Conservation (phyloP, 345 rosid species). For the Salix viminalis region DNA sequence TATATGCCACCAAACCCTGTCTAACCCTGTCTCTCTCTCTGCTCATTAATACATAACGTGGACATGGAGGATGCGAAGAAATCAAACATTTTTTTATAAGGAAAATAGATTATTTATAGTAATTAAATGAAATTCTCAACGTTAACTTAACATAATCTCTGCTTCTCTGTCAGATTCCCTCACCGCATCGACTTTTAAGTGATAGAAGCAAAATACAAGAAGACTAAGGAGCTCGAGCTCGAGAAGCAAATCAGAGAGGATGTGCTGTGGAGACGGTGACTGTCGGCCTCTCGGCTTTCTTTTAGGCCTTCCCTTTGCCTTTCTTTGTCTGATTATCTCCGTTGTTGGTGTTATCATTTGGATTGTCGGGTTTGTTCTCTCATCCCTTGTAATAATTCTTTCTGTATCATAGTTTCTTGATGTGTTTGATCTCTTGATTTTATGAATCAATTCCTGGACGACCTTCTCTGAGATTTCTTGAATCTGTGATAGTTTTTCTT, state of each 20-base stretch:
- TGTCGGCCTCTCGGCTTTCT: conserved; percentile 35
- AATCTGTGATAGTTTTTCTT: neutral
- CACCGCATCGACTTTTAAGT: no score
- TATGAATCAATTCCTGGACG: neutral
- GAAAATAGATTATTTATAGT: no score
- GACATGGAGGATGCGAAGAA: no score
- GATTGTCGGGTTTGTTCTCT: conserved; percentile 27
- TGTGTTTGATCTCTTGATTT: neutral
- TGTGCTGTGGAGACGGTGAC: conserved; percentile 25
- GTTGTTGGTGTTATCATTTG: conserved; percentile 24
- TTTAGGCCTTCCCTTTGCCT: conserved; percentile 32
- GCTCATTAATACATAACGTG: no score
- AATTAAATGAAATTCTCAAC: no score
- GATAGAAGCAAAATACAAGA: no score
- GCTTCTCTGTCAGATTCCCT: no score
- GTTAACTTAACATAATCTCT: no score
- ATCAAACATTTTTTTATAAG: no score
- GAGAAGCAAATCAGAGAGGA: neutral
- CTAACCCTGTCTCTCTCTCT: no score
- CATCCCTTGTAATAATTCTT: neutral
- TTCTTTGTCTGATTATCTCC: conserved; percentile 24
- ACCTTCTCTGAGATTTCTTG: neutral
- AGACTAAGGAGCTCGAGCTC: no score
- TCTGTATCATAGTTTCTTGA: neutral
- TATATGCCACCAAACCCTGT: no score